A percentile compares a stretch with the other conserved stretches of the same genome.
These are phyloP conservation scores for Reticulascus tulasneorum DNA, from an alignment of 2,329 filamentous ascomycete species.

Conservation along the genomic window DNA sequence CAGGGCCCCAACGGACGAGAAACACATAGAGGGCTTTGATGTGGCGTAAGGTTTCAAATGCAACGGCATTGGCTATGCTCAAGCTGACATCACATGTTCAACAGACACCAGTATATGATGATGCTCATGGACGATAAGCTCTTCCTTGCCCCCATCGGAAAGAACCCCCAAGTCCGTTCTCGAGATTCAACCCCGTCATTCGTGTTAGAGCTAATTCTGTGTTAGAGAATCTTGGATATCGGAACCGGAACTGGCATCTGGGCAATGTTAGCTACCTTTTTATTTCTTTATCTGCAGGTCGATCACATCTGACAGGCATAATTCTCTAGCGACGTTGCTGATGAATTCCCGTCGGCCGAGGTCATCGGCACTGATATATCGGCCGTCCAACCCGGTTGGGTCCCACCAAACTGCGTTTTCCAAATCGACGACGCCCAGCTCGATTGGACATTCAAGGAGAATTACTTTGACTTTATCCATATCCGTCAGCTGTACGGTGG, in stretches of 20 bases:
- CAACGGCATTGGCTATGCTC: background rate
- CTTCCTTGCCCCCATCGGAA: slow-evolving; percentile 30
- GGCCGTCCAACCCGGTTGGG: slow-evolving; percentile 45
- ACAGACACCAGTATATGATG: slow-evolving; percentile 5
- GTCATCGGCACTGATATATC: slow-evolving; percentile 51
- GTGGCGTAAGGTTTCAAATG: slow-evolving; percentile 9
- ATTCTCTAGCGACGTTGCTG: slow-evolving; percentile 39
- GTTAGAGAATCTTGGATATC: slow-evolving; percentile 40
- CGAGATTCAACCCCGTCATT: background rate
- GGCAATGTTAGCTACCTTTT: slow-evolving; percentile 29
- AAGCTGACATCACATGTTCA: background rate
- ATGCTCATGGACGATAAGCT: slow-evolving; percentile 30
- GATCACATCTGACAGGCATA: too few relatives aligned
- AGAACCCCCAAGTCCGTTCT: slow-evolving; percentile 17
- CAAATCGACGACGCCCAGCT: slow-evolving; percentile 29
- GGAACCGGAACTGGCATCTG: slow-evolving; percentile 41
- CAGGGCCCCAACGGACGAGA: slow-evolving; percentile 17
- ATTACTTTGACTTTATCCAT: slow-evolving; percentile 56
- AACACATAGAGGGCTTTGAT: slow-evolving; percentile 16
- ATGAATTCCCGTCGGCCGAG: slow-evolving; percentile 37
- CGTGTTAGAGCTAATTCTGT: background rate
- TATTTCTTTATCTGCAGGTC: background rate
- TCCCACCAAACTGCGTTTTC: slow-evolving; percentile 31
- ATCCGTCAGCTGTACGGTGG: slow-evolving; percentile 54
- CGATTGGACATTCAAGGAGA: slow-evolving; percentile 36